Evolutionary conservation across 164 flowering plant genomes (phyloP), one percentile per base, ranked within the genome.

Genomic region (Magnolia officinalis): DNA sequence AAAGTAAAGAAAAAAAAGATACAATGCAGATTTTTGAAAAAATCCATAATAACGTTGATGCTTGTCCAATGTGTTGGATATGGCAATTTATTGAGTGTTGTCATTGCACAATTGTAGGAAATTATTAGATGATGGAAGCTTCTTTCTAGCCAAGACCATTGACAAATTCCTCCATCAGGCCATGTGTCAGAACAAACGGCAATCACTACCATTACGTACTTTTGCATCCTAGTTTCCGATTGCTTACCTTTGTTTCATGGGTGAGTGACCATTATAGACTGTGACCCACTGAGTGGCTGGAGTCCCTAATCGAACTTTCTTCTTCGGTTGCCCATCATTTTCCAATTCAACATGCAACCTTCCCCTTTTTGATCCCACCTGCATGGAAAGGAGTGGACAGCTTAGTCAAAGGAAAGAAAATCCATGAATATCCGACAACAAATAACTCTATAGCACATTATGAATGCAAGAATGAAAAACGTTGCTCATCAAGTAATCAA

Each of bases 281-380:
- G 94, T 88, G 31, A 95, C 87, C 98, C 98, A 95, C 81, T 93
- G 98, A 6, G 89, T 91, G 14, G 98, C 97, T 49, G 98, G 97
- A 76, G 85, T 88, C 19, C 98, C 98, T 74, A 92, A 58, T 63
- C 98, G 86, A 9, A 93, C 83, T 82, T 91, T 93, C 83, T 95
- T 95, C 87, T 84, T 91, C 19, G 96, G 97, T 76, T 91, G 97
- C 80, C 85, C 95, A 77, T 93, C 94, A 68, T 95, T 97, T 78
- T 95, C 98, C 80, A 86, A 72, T 76, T 91, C 85, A 64, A 88
- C 87, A 45, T 84, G 84, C 85, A 94, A 66, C 73, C 98, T 82
- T 66, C 88, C 94, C 64, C 97, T 86, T 81, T 94, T 94, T 79
- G 91, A 93, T 19, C 98, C 98, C 72, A 90, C 96, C 90, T 94